Conservation (phyloP, 768 basidiomycete species). For the Xerocomus potaroensis region DNA sequence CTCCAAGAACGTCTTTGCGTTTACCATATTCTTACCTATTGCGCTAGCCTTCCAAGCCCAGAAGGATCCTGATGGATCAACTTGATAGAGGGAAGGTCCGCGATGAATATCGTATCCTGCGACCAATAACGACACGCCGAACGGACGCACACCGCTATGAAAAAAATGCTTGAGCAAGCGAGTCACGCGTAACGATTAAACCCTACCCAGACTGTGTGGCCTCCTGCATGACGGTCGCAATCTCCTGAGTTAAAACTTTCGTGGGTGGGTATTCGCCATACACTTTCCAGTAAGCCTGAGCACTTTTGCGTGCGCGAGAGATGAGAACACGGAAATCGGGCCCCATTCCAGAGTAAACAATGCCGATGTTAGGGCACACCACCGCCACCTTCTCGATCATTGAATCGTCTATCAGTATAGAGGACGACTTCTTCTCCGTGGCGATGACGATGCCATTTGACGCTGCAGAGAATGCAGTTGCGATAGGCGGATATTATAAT, state of each 20-base stretch:
- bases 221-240: slow-evolving; percentile 98
- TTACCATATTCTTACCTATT: slow-evolving; percentile 99
- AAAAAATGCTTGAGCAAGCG: slow-evolving; percentile 29
- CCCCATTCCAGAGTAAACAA: slow-evolving; percentile 99
- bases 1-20: slow-evolving; percentile 98
- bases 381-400: slow-evolving; percentile 97
- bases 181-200: slow-evolving; percentile 17
- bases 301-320: slow-evolving; percentile 92
- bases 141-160: slow-evolving; percentile 95
- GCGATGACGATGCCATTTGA: slow-evolving; percentile 99
- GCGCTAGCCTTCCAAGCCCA: slow-evolving; percentile 99
- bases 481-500: slow-evolving; percentile 24
- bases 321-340: slow-evolving; percentile 97
- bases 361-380: slow-evolving; percentile 97
- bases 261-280: slow-evolving; percentile 98
- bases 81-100: slow-evolving; percentile 97
- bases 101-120: slow-evolving; percentile 94
- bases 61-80: slow-evolving; percentile 97
- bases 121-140: slow-evolving; percentile 93
- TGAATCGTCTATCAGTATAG: slow-evolving; percentile 95
- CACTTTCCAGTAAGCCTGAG: slow-evolving; percentile 99
- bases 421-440: slow-evolving; percentile 98
- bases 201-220: slow-evolving; percentile 97
- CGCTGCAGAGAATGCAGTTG: slow-evolving; percentile 46
- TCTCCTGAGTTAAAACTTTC: slow-evolving; percentile 92